These are phyloP conservation scores for Vitis labrusca DNA, from an alignment of 164 flowering plant species.

Conservation along the genomic window DNA sequence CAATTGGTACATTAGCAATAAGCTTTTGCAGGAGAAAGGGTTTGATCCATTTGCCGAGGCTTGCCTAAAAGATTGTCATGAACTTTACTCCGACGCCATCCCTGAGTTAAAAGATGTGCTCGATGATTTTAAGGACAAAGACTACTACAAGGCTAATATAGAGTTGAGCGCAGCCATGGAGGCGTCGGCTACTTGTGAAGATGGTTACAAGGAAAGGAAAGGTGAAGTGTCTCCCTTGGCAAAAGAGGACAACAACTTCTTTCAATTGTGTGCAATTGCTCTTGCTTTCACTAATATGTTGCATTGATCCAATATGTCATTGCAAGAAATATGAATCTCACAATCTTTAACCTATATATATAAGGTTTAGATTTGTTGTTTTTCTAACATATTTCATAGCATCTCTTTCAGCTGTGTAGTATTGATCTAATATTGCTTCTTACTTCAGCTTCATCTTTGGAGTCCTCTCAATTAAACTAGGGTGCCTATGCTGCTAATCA, in stretches of 20 bases:
- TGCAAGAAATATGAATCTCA: no score
- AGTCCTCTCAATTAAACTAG: no score
- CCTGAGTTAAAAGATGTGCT: constrained; percentile 1
- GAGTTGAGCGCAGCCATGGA: constrained; percentile 32
- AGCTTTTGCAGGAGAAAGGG: constrained; percentile 14
- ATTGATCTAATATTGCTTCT: no score
- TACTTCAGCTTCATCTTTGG: no score
- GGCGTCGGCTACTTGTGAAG: constrained; percentile 33
- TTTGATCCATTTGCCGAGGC: not conserved
- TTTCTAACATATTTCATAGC: no score
- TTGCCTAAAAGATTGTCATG: constrained; percentile 29
- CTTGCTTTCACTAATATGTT: constrained; percentile 23
- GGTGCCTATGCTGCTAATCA: no score
- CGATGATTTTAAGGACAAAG: constrained; percentile 1
- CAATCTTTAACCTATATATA: no score
- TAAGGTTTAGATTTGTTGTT: no score
- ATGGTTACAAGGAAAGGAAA: constrained; percentile 33
- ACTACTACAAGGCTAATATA: constrained; percentile 17
- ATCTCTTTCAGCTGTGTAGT: no score
- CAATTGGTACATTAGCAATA: not conserved
- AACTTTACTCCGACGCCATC: constrained; percentile 26
- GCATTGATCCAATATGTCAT: not conserved
- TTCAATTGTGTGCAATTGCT: constrained; percentile 24
- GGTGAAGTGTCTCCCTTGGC: constrained; percentile 29
- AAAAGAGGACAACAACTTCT: constrained; percentile 15